Conservation (phyloP, 73 alveolate species). For the Blepharisma stoltei region DNA sequence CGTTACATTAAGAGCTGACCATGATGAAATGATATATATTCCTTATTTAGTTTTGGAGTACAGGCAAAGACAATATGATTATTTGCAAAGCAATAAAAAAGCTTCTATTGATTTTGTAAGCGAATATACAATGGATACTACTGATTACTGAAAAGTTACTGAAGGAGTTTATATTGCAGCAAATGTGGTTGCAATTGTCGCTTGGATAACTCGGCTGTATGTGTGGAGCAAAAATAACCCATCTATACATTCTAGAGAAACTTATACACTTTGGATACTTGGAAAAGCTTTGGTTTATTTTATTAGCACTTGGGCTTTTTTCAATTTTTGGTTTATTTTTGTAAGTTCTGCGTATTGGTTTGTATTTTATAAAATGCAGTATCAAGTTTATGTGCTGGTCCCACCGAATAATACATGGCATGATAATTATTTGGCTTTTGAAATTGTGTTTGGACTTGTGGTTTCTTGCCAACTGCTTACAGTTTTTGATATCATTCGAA, state of each 20-base stretch:
- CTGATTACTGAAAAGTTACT: conserved; percentile 44
- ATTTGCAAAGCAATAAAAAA: conserved; percentile 23
- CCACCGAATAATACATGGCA: conserved; percentile 55
- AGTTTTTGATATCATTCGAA: conserved; percentile 56
- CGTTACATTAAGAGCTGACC: conserved; percentile 42
- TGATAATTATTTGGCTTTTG: conserved; percentile 65
- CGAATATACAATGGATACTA: conserved; percentile 49
- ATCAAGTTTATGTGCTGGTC: conserved; percentile 72
- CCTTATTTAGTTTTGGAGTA: conserved; percentile 54
- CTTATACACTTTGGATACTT: conserved; percentile 47
- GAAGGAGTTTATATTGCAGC: conserved; percentile 44
- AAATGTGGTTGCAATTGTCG: conserved; percentile 36
- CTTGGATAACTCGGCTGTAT: conserved; percentile 55
- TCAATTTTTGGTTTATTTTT: conserved; percentile 81
- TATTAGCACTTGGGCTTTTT: conserved; percentile 69
- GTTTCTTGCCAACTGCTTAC: conserved; percentile 61
- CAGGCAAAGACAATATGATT: conserved; percentile 33
- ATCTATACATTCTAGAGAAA: conserved; percentile 33
- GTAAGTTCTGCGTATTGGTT: conserved; percentile 81
- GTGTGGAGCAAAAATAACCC: conserved; percentile 81
- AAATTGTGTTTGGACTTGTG: conserved; percentile 66
- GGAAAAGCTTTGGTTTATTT: conserved; percentile 46
- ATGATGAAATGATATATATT: conserved; percentile 47
- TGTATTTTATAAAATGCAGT: conserved; percentile 79
- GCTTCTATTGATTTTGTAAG: conserved; percentile 43